Evolutionary conservation across 2,329 filamentous ascomycete species (phyloP).

Genomic region (Trichoderma asperellum): DNA sequence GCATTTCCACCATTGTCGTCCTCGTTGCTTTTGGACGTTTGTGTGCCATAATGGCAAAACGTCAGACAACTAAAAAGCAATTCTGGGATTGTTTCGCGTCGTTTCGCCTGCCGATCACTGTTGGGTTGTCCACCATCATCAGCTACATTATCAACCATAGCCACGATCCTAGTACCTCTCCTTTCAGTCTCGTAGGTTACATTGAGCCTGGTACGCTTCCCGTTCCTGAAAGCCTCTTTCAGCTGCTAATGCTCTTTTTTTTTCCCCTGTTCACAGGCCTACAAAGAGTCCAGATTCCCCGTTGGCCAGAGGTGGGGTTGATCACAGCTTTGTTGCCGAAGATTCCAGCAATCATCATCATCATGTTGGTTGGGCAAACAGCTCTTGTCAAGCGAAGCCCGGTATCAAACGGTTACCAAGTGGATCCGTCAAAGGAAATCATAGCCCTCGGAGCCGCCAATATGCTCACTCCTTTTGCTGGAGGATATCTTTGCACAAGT

Average conservation of each 20-base stretch:
- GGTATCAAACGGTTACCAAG: conserved; percentile 76
- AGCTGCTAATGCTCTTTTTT: neutral
- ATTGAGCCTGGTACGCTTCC: no score
- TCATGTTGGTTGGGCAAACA: conserved; percentile 81
- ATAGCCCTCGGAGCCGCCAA: conserved; percentile 79
- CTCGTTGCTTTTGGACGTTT: no score
- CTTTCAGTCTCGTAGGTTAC: no score
- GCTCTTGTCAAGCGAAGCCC: conserved; percentile 84
- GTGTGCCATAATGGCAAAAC: no score
- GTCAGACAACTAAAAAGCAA: no score
- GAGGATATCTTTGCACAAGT: conserved; percentile 52
- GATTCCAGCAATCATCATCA: conserved; percentile 73
- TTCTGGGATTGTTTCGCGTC: no score
- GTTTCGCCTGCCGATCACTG: no score
- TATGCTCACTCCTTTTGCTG: conserved; percentile 74
- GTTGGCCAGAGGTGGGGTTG: conserved; percentile 54
- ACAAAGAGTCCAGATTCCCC: conserved; percentile 63
- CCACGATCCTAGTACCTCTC: no score
- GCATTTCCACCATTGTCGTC: no score
- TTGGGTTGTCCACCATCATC: no score
- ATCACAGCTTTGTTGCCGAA: conserved; percentile 61
- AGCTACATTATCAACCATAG: no score
- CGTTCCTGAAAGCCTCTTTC: no score
- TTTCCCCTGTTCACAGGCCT: conserved; percentile 53
- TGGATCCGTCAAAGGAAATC: conserved; percentile 78